Base-by-base conservation (phyloP, 2,329 filamentous ascomycete genomes). In the Pestalotiopsis sp. region DNA sequence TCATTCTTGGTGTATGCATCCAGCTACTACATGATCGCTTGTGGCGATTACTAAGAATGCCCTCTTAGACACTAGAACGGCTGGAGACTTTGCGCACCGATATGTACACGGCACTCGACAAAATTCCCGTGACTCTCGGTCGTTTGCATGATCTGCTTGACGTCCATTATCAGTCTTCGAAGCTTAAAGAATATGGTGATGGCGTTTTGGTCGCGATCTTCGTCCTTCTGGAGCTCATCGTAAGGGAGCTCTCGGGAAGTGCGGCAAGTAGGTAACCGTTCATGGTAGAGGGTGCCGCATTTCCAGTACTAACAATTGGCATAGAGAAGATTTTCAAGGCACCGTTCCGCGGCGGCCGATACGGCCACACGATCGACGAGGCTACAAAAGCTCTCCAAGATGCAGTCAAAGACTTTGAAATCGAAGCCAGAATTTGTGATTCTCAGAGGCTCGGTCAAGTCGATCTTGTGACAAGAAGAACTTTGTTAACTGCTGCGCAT, bases 141-240 rank as follows among this genome's bases (percentile, higher is more conserved):
- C 66, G 58, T n/a, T 64, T 68, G 3, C 64, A 68, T 26, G 56
- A 52, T 2, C 38, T 64, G 3, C 69, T 71, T n/a, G 64, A 70
- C 11, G 63, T 71, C 6, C 67, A 71, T 11, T 66, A 69, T 24
- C 38, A 68, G 17, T 71, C 70, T 1, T 20, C 13, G 24, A 56
- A 65, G 10, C 55, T 71, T 39, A 69, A 67, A 22, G 48, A 17
- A 9, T 39, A 44, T 4, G 70, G 68, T 7, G 70, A 71, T 57
- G 55, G 56, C 14, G 67, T 71, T 4, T 64, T 71, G 11, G 65
- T 71, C 5, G 67, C 68, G 1, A 63, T 71, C 6, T 71, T 71
- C 17, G 67, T 70, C 11, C 10, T 71, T 0, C 26, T 71, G 7
- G 70, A 71, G 30, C 63, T 44, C 13, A 69, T 71, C 17, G 35